Evolutionary conservation across 139 green algal species (phyloP).

Genomic region (Yamagishiella unicocca): DNA sequence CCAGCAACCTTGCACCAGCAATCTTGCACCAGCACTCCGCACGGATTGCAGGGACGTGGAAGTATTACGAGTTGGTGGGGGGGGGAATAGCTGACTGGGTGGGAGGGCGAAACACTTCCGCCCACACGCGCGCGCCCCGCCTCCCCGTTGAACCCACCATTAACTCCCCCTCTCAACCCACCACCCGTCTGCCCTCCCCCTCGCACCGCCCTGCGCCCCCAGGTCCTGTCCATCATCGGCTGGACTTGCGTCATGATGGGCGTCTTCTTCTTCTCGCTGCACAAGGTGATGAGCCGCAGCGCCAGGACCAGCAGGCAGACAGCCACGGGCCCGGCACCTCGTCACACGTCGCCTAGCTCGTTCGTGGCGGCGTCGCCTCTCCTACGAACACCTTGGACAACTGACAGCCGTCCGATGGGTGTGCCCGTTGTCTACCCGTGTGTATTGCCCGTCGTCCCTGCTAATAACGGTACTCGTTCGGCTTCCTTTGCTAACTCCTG

Average conservation of each 20-base stretch:
- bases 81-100: no score
- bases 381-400: background rate
- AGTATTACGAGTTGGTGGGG: no score
- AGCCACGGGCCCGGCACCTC: background rate
- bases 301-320: background rate
- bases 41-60: no score
- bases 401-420: background rate
- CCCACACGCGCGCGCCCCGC: no score
- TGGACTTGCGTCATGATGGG: slow-evolving; percentile 46
- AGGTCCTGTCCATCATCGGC: slow-evolving; percentile 70
- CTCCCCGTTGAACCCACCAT: no score
- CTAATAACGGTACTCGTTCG: no score
- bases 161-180: no score
- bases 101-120: no score
- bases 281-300: background rate
- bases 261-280: slow-evolving; percentile 59
- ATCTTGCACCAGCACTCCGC: no score
- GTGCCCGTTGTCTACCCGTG: no score
- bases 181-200: background rate
- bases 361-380: background rate
- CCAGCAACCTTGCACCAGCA: no score
- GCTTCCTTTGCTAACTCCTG: background rate
- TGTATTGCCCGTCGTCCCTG: no score
- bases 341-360: background rate
- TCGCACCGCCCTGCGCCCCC: slow-evolving; percentile 37